A percentile compares a stretch with the other conserved stretches of the same genome.
Conservation (phyloP, 2,329 filamentous ascomycete genomes). For the Pseudogymnoascus sp. region DNA sequence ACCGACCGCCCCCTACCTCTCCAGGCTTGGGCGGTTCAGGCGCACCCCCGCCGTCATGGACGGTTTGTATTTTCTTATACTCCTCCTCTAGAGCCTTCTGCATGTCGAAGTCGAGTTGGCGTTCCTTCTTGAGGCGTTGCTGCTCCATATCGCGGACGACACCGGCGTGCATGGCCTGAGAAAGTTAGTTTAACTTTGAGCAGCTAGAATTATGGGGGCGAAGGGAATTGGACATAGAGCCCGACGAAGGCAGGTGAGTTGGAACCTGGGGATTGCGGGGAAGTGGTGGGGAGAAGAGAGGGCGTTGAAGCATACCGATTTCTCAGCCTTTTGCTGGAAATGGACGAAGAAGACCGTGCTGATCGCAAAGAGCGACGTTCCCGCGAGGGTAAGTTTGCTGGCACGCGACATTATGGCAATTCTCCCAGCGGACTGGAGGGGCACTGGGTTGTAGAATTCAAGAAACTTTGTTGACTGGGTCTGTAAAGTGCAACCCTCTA, state of each 20-base stretch:
- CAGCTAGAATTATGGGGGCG: background rate
- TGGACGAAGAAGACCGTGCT: conserved; percentile 81
- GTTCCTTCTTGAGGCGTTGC: conserved; percentile 80
- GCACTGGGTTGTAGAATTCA: background rate
- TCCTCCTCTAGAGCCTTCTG: conserved; percentile 78
- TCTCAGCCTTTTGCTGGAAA: conserved; percentile 76
- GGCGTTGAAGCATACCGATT: conserved; percentile 52
- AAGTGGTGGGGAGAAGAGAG: background rate
- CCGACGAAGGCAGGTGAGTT: background rate
- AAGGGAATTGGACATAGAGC: conserved; percentile 16
- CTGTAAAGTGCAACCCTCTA: conserved; percentile 5
- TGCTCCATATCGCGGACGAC: conserved; percentile 93
- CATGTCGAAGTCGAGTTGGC: conserved; percentile 90
- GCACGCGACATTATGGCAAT: conserved; percentile 68
- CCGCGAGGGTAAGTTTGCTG: conserved; percentile 76
- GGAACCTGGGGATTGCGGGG: background rate
- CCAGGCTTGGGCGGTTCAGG: conserved; percentile 11
- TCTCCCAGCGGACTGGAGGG: background rate
- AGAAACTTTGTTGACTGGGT: background rate
- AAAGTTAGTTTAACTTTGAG: background rate
- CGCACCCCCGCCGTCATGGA: conserved; percentile 43
- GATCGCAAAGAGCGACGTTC: conserved; percentile 67
- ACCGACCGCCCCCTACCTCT: conserved; percentile 2
- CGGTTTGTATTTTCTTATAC: conserved; percentile 81
- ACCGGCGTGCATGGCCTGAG: conserved; percentile 90